Base-by-base conservation (phyloP, 2,329 filamentous ascomycete genomes). In the Trichothecium roseum region DNA sequence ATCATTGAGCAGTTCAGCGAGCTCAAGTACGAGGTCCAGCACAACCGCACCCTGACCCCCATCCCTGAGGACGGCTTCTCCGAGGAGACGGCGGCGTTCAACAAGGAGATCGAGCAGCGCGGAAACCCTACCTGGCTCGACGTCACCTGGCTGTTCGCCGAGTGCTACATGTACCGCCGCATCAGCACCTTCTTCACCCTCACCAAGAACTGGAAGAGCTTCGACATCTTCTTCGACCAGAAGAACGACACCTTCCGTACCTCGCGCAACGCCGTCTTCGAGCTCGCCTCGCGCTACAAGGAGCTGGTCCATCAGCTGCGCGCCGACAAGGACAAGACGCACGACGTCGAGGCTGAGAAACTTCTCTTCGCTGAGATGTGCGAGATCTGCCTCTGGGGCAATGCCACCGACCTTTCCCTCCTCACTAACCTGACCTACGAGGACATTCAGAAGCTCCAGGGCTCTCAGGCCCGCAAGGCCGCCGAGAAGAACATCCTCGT, bases 371-470 rank as follows among this genome's bases (percentile, higher is more conserved):
- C 70, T 17, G 89, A 96, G 55, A 93, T 96, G 82, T 88, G 81
- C 59, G 86, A 95, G 66, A 91, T 95, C 47, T 95, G 88, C 54
- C 73, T 96, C 2, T 96, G 89, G 89, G 89, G 89, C 9, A 96
- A 96, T 56, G 91, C 89, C 2, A 96, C 89, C 0, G 91, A 96
- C 56, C 68, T 96, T 12, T 94, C 86, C 1, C 79, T 96, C 15
- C 69, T 96, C 37, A 94, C 88, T 1, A 87, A 81, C 47, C 71
- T 95, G 37, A 85, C 83, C 2, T 94, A 94, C 57, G 88, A 95
- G 49, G 91, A 96, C 52, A 93, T 98, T 45, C 89, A 96, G 62
- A 94, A 94, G 58, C 71, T 96, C 8, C 91, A 98, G 64, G 89
- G 89, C 13, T 80, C 84, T 7, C 72, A 88, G 49, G 87, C 89